A percentile compares a stretch with the other conserved stretches of the same genome.
These are phyloP conservation scores for Suillus placidus DNA, from an alignment of 768 basidiomycete genomes.

Conservation along the genomic window DNA sequence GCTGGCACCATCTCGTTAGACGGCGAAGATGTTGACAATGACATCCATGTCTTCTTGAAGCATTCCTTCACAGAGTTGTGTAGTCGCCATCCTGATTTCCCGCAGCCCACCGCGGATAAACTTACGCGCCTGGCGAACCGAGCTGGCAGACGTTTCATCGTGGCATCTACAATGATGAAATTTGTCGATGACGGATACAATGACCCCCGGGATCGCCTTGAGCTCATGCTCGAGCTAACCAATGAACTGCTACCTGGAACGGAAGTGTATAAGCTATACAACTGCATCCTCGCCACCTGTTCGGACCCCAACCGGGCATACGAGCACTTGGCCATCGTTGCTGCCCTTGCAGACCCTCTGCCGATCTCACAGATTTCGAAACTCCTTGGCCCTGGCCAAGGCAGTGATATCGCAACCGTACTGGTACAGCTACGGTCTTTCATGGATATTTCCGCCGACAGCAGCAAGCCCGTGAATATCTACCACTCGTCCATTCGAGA, in stretches of 20 bases:
- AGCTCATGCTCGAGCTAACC: not conserved
- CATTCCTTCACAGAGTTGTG: not conserved
- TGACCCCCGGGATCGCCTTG: not conserved
- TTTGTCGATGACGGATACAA: not conserved
- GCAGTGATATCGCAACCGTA: not conserved
- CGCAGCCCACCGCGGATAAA: not conserved
- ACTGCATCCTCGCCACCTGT: not conserved
- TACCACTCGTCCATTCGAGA: not conserved
- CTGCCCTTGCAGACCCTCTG: not conserved
- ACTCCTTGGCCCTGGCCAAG: not conserved
- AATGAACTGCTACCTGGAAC: not conserved
- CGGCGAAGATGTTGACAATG: not conserved
- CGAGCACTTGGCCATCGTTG: not conserved
- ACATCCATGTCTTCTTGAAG: not conserved
- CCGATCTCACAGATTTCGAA: not conserved
- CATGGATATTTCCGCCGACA: not conserved
- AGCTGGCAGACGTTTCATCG: not conserved
- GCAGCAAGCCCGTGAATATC: not conserved
- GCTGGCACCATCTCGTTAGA: not conserved
- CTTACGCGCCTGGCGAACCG: not conserved
- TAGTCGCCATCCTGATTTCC: not conserved
- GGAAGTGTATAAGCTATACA: not conserved
- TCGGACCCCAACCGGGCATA: not conserved
- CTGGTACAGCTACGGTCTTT: not conserved
- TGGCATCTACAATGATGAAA: not conserved